A percentile compares a stretch with the other conserved stretches of the same genome.
Evolutionary conservation across 1,139 yeast genomes (phyloP).

Genomic region (Kodamaea plutei): DNA sequence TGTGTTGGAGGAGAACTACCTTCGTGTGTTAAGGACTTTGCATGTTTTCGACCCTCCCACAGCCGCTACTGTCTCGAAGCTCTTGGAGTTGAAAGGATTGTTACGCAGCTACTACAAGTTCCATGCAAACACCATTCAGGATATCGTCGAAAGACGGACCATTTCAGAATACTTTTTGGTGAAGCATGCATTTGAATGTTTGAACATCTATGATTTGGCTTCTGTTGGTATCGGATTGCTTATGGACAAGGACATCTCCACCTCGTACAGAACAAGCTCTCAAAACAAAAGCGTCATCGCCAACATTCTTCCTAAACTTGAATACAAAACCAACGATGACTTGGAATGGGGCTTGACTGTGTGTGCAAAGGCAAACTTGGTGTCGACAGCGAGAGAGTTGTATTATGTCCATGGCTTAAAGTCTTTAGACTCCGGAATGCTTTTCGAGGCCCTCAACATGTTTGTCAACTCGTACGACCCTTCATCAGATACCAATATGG

Average conservation of each 20-base stretch:
- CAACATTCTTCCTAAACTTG: conserved; percentile 56
- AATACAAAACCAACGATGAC: conserved; percentile 65
- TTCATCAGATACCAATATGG: conserved; percentile 13
- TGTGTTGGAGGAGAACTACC: conserved; percentile 53
- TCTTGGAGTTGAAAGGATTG: conserved; percentile 63
- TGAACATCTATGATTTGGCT: conserved; percentile 48
- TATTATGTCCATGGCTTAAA: conserved; percentile 40
- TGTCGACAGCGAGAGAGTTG: conserved; percentile 51
- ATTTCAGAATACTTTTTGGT: conserved; percentile 61
- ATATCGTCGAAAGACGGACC: conserved; percentile 25
- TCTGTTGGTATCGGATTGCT: conserved; percentile 65
- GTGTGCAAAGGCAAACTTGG: conserved; percentile 41
- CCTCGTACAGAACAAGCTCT: conserved; percentile 17
- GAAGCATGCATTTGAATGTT: conserved; percentile 55
- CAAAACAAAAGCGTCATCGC: conserved; percentile 47
- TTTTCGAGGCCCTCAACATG: conserved; percentile 64
- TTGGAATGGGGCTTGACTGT: conserved; percentile 73
- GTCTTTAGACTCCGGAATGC: conserved; percentile 43
- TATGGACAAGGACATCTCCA: conserved; percentile 25
- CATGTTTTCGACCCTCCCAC: conserved; percentile 64
- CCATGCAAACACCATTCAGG: conserved; percentile 9
- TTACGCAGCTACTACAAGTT: conserved; percentile 44
- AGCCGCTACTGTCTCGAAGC: conserved; percentile 60
- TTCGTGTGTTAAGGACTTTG: conserved; percentile 57
- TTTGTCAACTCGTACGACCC: conserved; percentile 64